Conservation (phyloP, 1,139 yeast genomes). For the Pichia sp. region DNA sequence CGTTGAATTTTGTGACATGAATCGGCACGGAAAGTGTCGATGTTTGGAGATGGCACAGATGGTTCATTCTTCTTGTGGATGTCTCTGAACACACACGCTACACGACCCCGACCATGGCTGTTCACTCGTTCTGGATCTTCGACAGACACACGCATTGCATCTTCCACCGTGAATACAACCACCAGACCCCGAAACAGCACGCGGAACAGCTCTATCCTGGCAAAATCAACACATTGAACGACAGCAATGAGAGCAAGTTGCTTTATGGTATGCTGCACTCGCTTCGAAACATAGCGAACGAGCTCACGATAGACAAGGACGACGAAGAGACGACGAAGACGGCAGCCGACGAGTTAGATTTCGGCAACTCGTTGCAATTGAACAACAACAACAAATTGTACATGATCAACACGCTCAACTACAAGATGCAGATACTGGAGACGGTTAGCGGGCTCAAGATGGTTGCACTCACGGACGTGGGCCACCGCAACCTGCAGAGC, state of each 20-base stretch:
- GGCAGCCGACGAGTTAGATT: neutral
- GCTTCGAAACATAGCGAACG: slow-evolving; percentile 64
- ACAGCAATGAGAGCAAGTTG: slow-evolving; percentile 69
- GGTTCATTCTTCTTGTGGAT: too few species aligned
- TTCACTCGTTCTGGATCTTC: slow-evolving; percentile 83
- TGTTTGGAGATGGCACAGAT: too few species aligned
- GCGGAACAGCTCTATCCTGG: slow-evolving; percentile 35
- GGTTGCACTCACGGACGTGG: slow-evolving; percentile 57
- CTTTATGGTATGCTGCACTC: slow-evolving; percentile 88
- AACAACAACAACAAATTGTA: slow-evolving; percentile 19
- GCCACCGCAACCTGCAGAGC: slow-evolving; percentile 38
- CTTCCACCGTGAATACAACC: slow-evolving; percentile 60
- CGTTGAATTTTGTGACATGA: neutral
- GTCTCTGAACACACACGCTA: too few species aligned
- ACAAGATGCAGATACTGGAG: slow-evolving; percentile 77
- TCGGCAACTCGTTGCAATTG: slow-evolving; percentile 17
- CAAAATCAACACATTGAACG: slow-evolving; percentile 52
- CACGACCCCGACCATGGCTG: slow-evolving; percentile 39
- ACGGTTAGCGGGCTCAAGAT: slow-evolving; percentile 78
- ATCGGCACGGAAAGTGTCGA: too few species aligned
- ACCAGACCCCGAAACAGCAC: neutral
- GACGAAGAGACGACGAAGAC: neutral
- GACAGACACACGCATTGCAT: slow-evolving; percentile 84
- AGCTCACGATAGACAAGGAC: slow-evolving; percentile 16
- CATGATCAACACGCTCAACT: slow-evolving; percentile 39